phyloP scores from a whole-genome alignment of 2,329 filamentous ascomycete genomes.

The Macrophomina pseudophaseolina region DNA sequence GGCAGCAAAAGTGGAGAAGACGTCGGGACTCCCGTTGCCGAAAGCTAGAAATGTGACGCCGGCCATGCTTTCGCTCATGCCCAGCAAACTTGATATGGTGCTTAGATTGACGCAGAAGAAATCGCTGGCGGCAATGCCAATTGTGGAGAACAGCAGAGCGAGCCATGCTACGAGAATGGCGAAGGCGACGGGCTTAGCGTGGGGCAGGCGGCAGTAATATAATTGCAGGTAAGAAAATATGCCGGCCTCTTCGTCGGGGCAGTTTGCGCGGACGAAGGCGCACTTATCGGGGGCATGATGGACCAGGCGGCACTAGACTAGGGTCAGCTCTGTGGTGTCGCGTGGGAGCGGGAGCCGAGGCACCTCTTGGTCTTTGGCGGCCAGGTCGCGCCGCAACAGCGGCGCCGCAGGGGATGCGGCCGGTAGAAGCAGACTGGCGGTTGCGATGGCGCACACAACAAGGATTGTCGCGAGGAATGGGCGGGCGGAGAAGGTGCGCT shows the following conservation, averaged over 20 bases:
- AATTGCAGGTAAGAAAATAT: constrained; percentile 85
- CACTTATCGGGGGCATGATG: constrained; percentile 81
- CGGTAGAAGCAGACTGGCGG: constrained; percentile 35
- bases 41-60: constrained; percentile 97
- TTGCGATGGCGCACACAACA: constrained; percentile 41
- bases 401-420: not conserved
- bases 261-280: constrained; percentile 81
- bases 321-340: not conserved
- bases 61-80: constrained; percentile 93
- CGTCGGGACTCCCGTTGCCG: constrained; percentile 96
- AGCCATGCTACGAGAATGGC: constrained; percentile 80
- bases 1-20: constrained; percentile 97
- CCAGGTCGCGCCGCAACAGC: constrained; percentile 2
- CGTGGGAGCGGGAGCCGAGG: constrained; percentile 1
- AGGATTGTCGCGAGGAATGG: constrained; percentile 55
- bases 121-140: constrained; percentile 96
- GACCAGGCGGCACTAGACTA: constrained; percentile 70
- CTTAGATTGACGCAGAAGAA: constrained; percentile 98
- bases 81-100: constrained; percentile 86
- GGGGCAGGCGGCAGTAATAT: constrained; percentile 81
- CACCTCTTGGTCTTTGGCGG: constrained; percentile 43
- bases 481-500: constrained; percentile 47
- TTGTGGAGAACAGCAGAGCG: constrained; percentile 89
- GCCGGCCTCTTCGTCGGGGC: constrained; percentile 86
- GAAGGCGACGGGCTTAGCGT: constrained; percentile 78